Base-by-base conservation (phyloP, 1,284 basidiomycete genomes). In the Fistulinella cinereoalba region DNA sequence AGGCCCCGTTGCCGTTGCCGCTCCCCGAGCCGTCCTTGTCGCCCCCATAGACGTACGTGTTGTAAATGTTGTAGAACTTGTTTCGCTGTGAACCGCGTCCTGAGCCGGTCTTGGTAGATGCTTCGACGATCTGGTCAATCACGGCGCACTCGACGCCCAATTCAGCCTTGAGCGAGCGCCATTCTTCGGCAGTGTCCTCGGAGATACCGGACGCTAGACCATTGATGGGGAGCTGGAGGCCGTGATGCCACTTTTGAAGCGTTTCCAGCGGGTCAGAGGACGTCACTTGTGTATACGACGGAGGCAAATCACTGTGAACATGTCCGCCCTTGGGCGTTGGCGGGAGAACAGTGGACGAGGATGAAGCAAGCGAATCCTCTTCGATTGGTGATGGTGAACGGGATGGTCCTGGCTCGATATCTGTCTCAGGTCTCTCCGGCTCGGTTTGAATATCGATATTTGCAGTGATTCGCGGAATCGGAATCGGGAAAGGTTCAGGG, bases 21-120 rank as follows among this genome's bases (percentile, higher is more conserved):
- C 15, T 47, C 24, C 44, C 55, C 21, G 45, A 40, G 3, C 47
- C 46, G 46, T 63, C 51, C 38, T 57, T 66, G 46, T 49, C 64
- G 39, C 67, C 64, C 33, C 79, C 80, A 56, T 85, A 86, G 33
- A 88, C 78, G 54, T 88, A 88, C 12, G 85, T 88, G 66, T 88
- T 88, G 66, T 89, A 88, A 61, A 90, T 85, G 65, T 88, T 89
- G 70, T 85, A 88, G 64, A 90, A 88, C 36, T 80, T 73, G 48
- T 71, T 74, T 37, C 71, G 25, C 60, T 61, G 51, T 46, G 71
- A 50, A 45, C 65, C 48, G 29, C 64, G 64, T 45, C 62, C 49
- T 5, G 60, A 57, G n/a, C 69, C 65, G 5, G 65, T 70, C 53
- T 70, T 72, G 15, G 65, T 62, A 6, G 81, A 82, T 44, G 61